Base-by-base conservation (phyloP, 371 early-diverging fungal genomes). In the Mucor ambiguus region DNA sequence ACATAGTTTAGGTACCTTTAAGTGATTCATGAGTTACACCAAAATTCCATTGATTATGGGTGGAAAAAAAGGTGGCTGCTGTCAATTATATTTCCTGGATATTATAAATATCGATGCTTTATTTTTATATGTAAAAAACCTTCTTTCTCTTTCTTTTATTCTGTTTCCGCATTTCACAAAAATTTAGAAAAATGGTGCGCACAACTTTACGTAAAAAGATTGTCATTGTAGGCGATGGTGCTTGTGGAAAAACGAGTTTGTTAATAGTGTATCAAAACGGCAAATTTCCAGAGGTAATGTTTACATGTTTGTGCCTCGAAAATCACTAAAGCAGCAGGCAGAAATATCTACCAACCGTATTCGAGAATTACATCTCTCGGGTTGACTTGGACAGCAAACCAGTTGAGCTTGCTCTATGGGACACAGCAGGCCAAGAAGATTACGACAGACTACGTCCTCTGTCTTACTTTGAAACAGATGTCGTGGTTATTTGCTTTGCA, bases 381-480 rank as follows among this genome's bases (percentile, higher is more conserved):
- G 89, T 94, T 18, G 88, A 89, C 76, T 84, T 92, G 9, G 88
- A 90, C 63, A 65, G 70, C 38, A 87, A 91, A 68, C 87, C 88
- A 10, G 90, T 93, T 57, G 91, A 90, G 70, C 75, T 96, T n/a
- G 91, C 90, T 20, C 77, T 96, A 38, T 95, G 95, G 93, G 97
- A 96, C 81, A 96, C 97, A 16, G 93, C 94, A 29, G 95, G 97
- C 22, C 94, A 93, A 71, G 92, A 93, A 74, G 95, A 94, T 69
- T 93, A 92, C 71, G 93, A 93, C 68, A 83, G 94, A 41, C 74
- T 95, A 37, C 87, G 94, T 26, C 90, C 93, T 11, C 74, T 95
- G 18, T 93, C 93, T 14, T 96, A 95, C 78, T 92, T 90, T 32
- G 91, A 96, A 69, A 93, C 96, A 18, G 92, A 97, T 73, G 93